Evolutionary conservation across 2,329 filamentous ascomycete genomes (phyloP), one percentile per base, ranked within the genome.

Genomic region (Fusarium sp.): DNA sequence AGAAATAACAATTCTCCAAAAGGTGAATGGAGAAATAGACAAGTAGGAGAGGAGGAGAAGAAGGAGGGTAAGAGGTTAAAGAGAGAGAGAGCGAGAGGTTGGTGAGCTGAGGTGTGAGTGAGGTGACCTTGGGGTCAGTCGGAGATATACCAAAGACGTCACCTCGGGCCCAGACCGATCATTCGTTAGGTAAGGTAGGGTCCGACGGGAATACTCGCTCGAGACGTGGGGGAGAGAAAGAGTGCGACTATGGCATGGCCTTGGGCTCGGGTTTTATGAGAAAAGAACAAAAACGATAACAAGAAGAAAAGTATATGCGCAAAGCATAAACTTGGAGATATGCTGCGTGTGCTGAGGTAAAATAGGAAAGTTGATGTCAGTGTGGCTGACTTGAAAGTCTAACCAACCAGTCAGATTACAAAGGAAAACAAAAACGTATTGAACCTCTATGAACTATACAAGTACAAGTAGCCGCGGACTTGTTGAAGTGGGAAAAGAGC

Each of bases 111-210:
- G 70, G 62, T 65, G 67, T 61, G 69, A 67, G 67, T 68, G 63
- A 70, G 57, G 69, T 71, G 62, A 67, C 62, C 40, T 65, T 65
- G 62, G 62, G 60, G 62, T 65, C 62, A 67, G 64, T 56, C 62
- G 65, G 67, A 68, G 58, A 67, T 69, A 70, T 69, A 69, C 64
- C 67, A 63, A 70, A 70, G 67, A 70, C 67, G 67, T 70, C 67
- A 70, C 67, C 53, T 61, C 43, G 49, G 67, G 58, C 56, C 67
- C 51, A 70, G 62, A 43, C 57, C 33, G 58, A 59, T 67, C 67
- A 70, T 64, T 33, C 58, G 67, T 51, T 54, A 31, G 28, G 28
- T 31, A 13, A 31, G 28, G 22, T 36, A 15, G 31, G 42, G 40
- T 38, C 22, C 45, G 45, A 59, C 51, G 26, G 42, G 34, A 47